Evolutionary conservation across 2,329 filamentous ascomycete species (phyloP), one percentile per base, ranked within the genome.

Genomic region (Lecanicillium sp.): DNA sequence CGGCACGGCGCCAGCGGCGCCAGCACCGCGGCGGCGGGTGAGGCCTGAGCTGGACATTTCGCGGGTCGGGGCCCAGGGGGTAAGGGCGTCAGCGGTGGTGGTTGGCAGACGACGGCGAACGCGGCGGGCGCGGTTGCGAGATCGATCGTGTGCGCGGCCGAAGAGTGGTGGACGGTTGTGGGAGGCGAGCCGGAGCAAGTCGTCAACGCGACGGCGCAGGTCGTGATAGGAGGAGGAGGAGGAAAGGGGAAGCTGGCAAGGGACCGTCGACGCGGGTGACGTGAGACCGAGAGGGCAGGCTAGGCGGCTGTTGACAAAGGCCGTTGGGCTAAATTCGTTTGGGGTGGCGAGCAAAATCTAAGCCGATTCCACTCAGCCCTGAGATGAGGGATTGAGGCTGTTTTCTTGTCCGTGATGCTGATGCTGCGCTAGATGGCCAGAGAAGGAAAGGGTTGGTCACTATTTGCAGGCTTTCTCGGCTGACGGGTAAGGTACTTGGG

Each of bases 1-100:
- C 4, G 34, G 28, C n/a, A 68, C 69, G 46, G 75, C 81, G 66
- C 79, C 75, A 57, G 81, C 57, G 36, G 62, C 82, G 72, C 65
- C 61, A 33, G 77, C 72, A 76, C 86, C 73, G 71, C 84, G 72
- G 74, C 75, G 74, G 60, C 76, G 64, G 44, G 76, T 80, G 57
- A 80, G 64, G 50, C 74, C 74, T 44, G 73, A 76, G 44, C 68
- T 53, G 43, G 55, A 59, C 56, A 59, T 57, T 43, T 37, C 45
- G 52, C 56, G 37, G 25, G 43, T 37, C 45, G 52, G 55, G 37
- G 18, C 25, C 40, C 31, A 20, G 17, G 17, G 3, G 9, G 9
- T 17, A 37, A 11, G 22, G 22, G 22, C 7, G 22, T n/a, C n/a
- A n/a, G n/a, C n/a, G n/a, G n/a, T n/a, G n/a, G n/a, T n/a, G n/a